Conservation (phyloP, 2,329 filamentous ascomycete genomes). For the Nigrospora sphaerica region DNA sequence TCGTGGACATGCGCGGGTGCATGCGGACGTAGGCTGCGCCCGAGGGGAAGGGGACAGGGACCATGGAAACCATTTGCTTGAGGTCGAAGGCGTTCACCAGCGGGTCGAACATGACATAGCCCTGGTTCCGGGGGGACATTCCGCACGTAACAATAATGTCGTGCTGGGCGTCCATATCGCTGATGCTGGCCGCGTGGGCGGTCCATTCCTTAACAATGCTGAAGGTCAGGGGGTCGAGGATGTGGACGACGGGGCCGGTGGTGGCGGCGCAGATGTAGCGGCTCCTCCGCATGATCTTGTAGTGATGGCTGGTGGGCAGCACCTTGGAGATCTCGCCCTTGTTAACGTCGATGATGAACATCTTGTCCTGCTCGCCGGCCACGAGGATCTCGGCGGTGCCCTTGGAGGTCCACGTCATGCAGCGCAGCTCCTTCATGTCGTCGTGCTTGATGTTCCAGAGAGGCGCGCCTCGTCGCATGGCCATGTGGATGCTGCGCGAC, state of each 20-base stretch:
- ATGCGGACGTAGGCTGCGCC: slow-evolving; percentile 92
- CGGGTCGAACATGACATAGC: slow-evolving; percentile 78
- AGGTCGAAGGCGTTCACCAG: slow-evolving; percentile 94
- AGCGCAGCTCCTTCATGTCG: slow-evolving; percentile 79
- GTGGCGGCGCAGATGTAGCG: slow-evolving; percentile 92
- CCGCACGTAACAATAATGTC: slow-evolving; percentile 95
- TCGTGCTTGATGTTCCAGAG: slow-evolving; percentile 80
- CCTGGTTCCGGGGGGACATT: slow-evolving; percentile 75
- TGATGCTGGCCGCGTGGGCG: slow-evolving; percentile 81
- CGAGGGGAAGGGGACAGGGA: slow-evolving; percentile 85
- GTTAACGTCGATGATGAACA: slow-evolving; percentile 68
- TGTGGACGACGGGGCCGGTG: slow-evolving; percentile 71
- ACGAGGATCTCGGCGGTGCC: slow-evolving; percentile 77
- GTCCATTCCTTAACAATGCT: slow-evolving; percentile 81
- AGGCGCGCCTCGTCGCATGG: slow-evolving; percentile 71
- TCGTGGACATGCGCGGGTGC: slow-evolving; percentile 93
- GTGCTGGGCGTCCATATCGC: slow-evolving; percentile 94
- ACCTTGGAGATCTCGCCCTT: slow-evolving; percentile 68
- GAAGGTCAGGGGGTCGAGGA: slow-evolving; percentile 75
- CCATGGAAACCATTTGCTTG: slow-evolving; percentile 80
- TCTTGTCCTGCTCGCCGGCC: slow-evolving; percentile 76
- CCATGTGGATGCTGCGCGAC: slow-evolving; percentile 78
- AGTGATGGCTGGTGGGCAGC: slow-evolving; percentile 66
- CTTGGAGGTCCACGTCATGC: slow-evolving; percentile 92
- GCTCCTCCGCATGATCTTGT: slow-evolving; percentile 86